Conservation (phyloP, 768 basidiomycete species). For the Termitomyces sp. region DNA sequence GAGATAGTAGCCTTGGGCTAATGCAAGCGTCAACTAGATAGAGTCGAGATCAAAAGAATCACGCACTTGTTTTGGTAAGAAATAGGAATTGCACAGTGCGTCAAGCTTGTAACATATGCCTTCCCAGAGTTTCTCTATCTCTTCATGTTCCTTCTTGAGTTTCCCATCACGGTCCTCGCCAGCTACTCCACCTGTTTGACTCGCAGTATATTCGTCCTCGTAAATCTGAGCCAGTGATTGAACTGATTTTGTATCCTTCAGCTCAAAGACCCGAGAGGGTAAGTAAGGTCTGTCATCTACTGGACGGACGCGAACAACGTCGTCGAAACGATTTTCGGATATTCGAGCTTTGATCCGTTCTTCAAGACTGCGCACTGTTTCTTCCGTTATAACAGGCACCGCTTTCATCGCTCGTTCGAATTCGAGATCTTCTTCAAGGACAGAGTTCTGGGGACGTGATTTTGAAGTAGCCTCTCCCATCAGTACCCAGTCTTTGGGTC, state of each 20-base stretch:
- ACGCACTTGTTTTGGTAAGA: constrained; percentile 87
- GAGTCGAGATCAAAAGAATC: neutral
- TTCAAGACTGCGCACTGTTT: constrained; percentile 75
- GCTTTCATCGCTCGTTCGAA: constrained; percentile 88
- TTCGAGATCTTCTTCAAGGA: constrained; percentile 92
- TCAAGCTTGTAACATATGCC: constrained; percentile 84
- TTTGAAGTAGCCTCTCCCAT: constrained; percentile 86
- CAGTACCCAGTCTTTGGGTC: constrained; percentile 87
- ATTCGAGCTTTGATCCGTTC: constrained; percentile 89
- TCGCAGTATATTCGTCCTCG: constrained; percentile 83
- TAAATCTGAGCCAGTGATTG: constrained; percentile 95
- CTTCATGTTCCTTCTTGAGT: constrained; percentile 82
- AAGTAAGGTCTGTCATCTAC: constrained; percentile 85
- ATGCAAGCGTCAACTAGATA: neutral
- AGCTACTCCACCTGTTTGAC: constrained; percentile 46
- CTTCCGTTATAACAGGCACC: constrained; percentile 87
- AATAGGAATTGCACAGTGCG: constrained; percentile 92
- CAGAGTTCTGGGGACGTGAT: constrained; percentile 81
- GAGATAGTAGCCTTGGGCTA: constrained; percentile 89
- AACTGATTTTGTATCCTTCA: constrained; percentile 83
- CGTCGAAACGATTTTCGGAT: constrained; percentile 81
- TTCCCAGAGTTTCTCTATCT: constrained; percentile 81
- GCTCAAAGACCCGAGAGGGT: constrained; percentile 83
- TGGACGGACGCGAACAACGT: constrained; percentile 79
- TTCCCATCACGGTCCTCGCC: constrained; percentile 85